A percentile compares a stretch with the other conserved stretches of the same genome.
Conservation (phyloP, 768 basidiomycete genomes). For the Pisolithus microcarpus region DNA sequence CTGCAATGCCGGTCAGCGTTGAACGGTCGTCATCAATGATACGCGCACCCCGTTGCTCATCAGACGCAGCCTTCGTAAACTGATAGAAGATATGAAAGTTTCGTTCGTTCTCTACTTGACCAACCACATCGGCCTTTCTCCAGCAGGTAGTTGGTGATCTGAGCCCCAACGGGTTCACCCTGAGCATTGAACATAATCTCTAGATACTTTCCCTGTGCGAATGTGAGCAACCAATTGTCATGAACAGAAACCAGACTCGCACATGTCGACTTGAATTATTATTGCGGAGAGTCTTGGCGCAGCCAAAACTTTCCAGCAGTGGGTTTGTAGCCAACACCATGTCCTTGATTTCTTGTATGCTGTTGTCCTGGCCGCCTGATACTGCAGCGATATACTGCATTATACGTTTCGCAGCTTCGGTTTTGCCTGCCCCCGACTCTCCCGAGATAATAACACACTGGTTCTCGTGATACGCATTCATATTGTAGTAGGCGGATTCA, state of each 20-base stretch:
- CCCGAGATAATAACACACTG: conserved; percentile 99
- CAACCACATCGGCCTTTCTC: conserved; percentile 96
- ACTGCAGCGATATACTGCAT: conserved; percentile 99
- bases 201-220: conserved; percentile 85
- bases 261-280: conserved; percentile 99
- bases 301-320: conserved; percentile 94
- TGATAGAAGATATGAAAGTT: conserved; percentile 99
- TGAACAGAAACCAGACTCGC: conserved; percentile 28
- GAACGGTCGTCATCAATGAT: background rate
- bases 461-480: conserved; percentile 99
- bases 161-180: conserved; percentile 93
- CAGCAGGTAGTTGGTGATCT: conserved; percentile 96
- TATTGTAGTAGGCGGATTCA: conserved; percentile 96
- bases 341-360: conserved; percentile 97
- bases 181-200: conserved; percentile 97
- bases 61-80: conserved; percentile 91
- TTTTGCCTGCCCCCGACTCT: conserved; percentile 98
- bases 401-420: conserved; percentile 97
- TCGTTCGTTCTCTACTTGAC: conserved; percentile 92
- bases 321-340: conserved; percentile 99
- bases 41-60: conserved; percentile 77
- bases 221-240: conserved; percentile 3
- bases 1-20: conserved; percentile 35
- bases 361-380: conserved; percentile 78
- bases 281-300: conserved; percentile 97